phyloP scores from a whole-genome alignment of 169 alveolate genomes.

The Plasmodium vivax region DNA sequence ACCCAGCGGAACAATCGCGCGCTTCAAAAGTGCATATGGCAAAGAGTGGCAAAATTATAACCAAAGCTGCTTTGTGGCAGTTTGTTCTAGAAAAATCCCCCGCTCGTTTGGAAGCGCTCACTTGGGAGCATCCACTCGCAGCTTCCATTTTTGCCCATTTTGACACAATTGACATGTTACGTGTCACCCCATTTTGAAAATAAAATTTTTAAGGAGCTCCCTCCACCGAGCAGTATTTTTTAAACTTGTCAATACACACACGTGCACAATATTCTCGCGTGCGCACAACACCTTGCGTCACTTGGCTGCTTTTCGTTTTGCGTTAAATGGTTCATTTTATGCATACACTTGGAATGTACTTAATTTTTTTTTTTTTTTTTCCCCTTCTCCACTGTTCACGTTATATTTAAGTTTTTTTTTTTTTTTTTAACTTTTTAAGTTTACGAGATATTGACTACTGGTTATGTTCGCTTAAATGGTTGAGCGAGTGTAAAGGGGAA shows the following conservation, averaged over 20 bases:
- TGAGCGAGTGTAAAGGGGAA: neutral
- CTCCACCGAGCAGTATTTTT: neutral
- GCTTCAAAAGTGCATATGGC: slow-evolving; percentile 3
- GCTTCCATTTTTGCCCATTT: neutral
- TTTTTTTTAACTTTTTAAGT: neutral
- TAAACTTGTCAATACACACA: neutral
- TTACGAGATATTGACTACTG: neutral
- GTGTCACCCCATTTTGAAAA: slow-evolving; percentile 8
- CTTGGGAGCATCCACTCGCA: neutral
- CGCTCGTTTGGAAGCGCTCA: neutral
- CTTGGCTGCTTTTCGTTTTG: neutral
- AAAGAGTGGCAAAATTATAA: slow-evolving; percentile 6
- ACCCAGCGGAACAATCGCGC: neutral
- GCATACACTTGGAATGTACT: neutral
- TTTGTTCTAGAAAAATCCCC: slow-evolving; percentile 17
- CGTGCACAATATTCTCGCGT: neutral
- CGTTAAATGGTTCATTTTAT: neutral
- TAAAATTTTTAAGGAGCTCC: neutral
- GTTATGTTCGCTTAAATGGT: neutral
- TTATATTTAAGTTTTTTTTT: neutral
- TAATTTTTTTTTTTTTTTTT: neutral
- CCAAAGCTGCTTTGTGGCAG: slow-evolving; percentile 7
- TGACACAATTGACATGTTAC: neutral
- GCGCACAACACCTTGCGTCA: neutral
- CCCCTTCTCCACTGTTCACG: neutral